Evolutionary conservation across 306 rosid genomes (phyloP).

Genomic region (Pterocarpus santalinus): DNA sequence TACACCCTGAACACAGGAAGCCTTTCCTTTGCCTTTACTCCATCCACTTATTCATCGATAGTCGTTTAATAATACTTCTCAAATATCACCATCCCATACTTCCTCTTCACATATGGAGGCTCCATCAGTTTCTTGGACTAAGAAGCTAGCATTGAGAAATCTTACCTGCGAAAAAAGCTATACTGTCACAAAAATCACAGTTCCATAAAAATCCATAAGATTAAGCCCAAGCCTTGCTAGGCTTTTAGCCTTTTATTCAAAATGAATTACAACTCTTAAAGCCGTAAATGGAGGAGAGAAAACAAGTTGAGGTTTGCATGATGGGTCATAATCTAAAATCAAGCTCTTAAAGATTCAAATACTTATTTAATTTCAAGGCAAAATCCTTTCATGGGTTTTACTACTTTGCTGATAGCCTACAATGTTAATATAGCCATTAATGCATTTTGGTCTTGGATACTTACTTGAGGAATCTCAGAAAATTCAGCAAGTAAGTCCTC

Average conservation of each 20-base stretch:
- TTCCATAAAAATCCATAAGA: neutral
- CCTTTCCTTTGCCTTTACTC: too few species aligned
- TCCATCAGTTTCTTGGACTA: constrained; percentile 57
- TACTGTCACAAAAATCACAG: neutral
- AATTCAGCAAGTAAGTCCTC: constrained; percentile 63
- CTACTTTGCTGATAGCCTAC: too few species aligned
- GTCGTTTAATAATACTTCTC: constrained; percentile 9
- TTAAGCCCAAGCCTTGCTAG: neutral
- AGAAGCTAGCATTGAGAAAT: constrained; percentile 44
- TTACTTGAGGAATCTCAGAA: constrained; percentile 61
- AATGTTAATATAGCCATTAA: too few species aligned
- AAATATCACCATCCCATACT: constrained; percentile 72
- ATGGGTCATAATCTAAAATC: too few species aligned
- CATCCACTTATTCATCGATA: too few species aligned
- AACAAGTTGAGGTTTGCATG: too few species aligned
- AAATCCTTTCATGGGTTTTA: too few species aligned
- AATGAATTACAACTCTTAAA: neutral
- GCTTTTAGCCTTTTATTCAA: neutral
- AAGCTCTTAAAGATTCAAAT: too few species aligned
- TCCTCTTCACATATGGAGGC: constrained; percentile 47
- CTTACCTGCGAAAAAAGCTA: constrained; percentile 57
- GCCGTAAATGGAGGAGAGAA: too few species aligned
- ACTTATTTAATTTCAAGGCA: too few species aligned
- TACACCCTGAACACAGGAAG: too few species aligned
- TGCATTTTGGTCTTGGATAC: neutral